Base-by-base conservation (phyloP, 2,329 filamentous ascomycete genomes). In the Domatiomyces catenatus region DNA sequence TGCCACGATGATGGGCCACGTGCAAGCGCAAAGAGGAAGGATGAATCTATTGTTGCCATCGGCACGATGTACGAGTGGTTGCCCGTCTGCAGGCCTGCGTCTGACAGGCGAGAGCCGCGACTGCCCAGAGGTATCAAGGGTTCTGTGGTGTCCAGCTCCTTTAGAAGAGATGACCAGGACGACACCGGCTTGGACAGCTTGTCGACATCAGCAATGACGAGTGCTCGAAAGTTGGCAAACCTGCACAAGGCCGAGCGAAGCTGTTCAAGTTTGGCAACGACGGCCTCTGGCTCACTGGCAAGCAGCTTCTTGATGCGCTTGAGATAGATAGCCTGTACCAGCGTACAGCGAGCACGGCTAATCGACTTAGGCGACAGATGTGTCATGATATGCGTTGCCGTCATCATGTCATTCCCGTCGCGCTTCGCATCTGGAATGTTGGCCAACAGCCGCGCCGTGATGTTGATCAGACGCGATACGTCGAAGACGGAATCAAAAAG, bases 371-470 rank as follows among this genome's bases (percentile, higher is more conserved):
- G 76, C n/a, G 83, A 76, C 60, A 86, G 80, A 64, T 94, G 86
- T 19, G 93, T 77, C 67, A 90, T 87, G 54, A 81, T 77, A 59
- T 92, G 73, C 5, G 81, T 76, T 1, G 76, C 72, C 46, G 69
- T 71, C 24, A 75, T 67, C 79, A 83, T 83, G 52, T 73, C 66
- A 48, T 68, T 67, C 42, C 92, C 92, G 59, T 84, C 86, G 43
- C 92, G 85, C 72, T 96, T 98, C 48, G 81, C 75, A 62, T 95
- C 88, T 0, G 92, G 92, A 17, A 98, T 83, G 60, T 96, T 90
- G 2, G 89, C 88, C 17, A 95, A 74, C 45, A 93, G 79, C 66
- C 94, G 93, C 52, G 81, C 81, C 15, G 93, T 72, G 42, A 77
- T 76, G 1, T 78, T 72, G 48, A 74, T 72, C 19, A 83, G 67